Conservation (phyloP, 495 filamentous ascomycete genomes). For the Filosporella fistucella region DNA sequence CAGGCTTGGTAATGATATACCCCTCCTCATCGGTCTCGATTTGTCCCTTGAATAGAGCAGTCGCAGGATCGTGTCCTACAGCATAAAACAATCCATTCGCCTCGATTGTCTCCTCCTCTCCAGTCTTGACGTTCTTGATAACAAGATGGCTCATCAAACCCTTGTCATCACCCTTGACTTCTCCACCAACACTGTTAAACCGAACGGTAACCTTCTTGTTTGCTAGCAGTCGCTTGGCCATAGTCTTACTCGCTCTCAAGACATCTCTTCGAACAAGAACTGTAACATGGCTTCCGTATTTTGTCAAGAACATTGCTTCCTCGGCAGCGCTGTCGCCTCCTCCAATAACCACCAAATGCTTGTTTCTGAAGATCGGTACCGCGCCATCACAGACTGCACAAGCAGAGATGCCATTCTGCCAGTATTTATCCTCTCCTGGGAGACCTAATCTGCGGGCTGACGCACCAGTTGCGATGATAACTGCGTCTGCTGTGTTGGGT, state of each 20-base stretch:
- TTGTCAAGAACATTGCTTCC: constrained; percentile 95
- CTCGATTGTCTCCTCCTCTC: constrained; percentile 73
- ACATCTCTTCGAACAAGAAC: constrained; percentile 85
- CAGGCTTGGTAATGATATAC: constrained; percentile 86
- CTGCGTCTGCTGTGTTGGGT: constrained; percentile 74
- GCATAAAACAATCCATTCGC: constrained; percentile 97
- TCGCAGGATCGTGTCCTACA: constrained; percentile 95
- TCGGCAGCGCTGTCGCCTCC: constrained; percentile 97
- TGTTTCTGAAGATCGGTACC: constrained; percentile 94
- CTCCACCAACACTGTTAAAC: constrained; percentile 75
- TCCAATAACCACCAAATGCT: constrained; percentile 92
- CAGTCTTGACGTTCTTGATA: constrained; percentile 73
- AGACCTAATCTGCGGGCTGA: constrained; percentile 80
- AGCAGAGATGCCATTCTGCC: constrained; percentile 94
- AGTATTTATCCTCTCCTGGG: constrained; percentile 73
- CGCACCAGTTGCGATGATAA: constrained; percentile 95
- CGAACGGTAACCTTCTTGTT: constrained; percentile 86
- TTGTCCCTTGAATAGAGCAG: constrained; percentile 78
- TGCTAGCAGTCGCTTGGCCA: constrained; percentile 76
- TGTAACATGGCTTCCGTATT: constrained; percentile 92
- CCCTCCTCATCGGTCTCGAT: constrained; percentile 79
- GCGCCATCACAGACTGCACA: constrained; percentile 98
- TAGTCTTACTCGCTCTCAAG: constrained; percentile 83
- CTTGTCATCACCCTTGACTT: constrained; percentile 80
- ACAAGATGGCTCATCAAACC: constrained; percentile 82